phyloP scores from a whole-genome alignment of 352 stramenopile species.

The Blastocystis hominis region DNA sequence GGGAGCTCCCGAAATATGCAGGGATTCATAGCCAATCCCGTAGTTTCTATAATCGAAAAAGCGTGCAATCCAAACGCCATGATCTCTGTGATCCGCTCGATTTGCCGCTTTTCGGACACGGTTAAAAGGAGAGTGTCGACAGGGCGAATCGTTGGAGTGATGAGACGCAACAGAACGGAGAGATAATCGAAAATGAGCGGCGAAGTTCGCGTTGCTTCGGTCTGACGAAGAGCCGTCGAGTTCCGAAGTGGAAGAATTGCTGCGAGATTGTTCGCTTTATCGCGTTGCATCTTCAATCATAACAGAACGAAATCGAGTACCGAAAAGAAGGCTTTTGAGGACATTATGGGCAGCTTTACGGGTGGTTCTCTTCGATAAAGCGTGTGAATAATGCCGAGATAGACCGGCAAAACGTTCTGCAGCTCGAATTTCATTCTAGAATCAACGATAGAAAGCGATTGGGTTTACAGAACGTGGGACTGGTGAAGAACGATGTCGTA shows the following conservation, averaged over 20 bases:
- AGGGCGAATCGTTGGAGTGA: slow-evolving; percentile 21
- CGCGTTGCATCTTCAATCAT: not conserved
- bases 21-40: slow-evolving; percentile 4
- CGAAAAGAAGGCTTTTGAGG: not conserved
- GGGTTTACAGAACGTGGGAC: not conserved
- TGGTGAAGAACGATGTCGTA: not conserved
- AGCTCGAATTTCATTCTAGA: slow-evolving; percentile 21
- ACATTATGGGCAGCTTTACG: not conserved
- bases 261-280: not conserved
- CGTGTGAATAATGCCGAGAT: slow-evolving; percentile 42
- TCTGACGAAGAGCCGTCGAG: not conserved
- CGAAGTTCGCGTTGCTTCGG: not conserved
- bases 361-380: not conserved
- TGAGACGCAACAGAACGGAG: not conserved
- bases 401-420: not conserved
- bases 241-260: not conserved
- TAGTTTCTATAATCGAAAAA: not conserved
- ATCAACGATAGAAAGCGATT: not conserved
- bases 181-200: slow-evolving; percentile 8
- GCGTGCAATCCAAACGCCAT: not conserved
- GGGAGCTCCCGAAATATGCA: not conserved
- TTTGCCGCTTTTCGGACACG: not conserved
- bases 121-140: slow-evolving; percentile 36
- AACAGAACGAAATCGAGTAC: not conserved
- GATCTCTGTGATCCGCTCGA: not conserved